phyloP scores from a whole-genome alignment of 2,329 filamentous ascomycete genomes.

The Exophiala xenobiotica region DNA sequence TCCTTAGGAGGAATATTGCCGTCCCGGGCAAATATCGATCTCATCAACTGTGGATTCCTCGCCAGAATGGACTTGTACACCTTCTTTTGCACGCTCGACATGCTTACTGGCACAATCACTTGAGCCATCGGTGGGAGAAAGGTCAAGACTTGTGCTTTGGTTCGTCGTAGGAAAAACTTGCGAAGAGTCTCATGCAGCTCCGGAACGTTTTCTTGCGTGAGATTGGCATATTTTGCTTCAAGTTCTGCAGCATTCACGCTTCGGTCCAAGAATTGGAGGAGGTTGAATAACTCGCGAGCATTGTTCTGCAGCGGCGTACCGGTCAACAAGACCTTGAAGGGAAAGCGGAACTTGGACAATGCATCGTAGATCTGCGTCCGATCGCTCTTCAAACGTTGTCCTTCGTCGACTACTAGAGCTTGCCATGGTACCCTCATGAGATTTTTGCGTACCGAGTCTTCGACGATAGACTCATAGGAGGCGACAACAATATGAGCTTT shows the following conservation, averaged over 20 bases:
- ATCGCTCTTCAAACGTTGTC: slow-evolving; percentile 93
- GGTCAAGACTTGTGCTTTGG: slow-evolving; percentile 85
- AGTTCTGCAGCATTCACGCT: slow-evolving; percentile 67
- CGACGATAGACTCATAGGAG: slow-evolving; percentile 85
- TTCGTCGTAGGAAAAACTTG: slow-evolving; percentile 69
- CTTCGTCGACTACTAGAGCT: slow-evolving; percentile 89
- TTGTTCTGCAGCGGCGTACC: slow-evolving; percentile 83
- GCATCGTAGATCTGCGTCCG: slow-evolving; percentile 76
- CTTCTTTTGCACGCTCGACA: slow-evolving; percentile 90
- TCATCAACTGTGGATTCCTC: slow-evolving; percentile 85
- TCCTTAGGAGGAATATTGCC: slow-evolving; percentile 64
- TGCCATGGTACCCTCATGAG: slow-evolving; percentile 77
- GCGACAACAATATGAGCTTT: slow-evolving; percentile 90
- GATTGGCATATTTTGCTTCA: slow-evolving; percentile 71
- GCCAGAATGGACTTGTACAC: slow-evolving; percentile 90
- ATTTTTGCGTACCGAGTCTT: slow-evolving; percentile 63
- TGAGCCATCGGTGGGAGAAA: slow-evolving; percentile 92
- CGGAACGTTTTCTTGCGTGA: slow-evolving; percentile 78
- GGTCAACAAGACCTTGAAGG: slow-evolving; percentile 82
- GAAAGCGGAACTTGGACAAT: slow-evolving; percentile 70
- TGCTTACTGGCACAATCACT: slow-evolving; percentile 92
- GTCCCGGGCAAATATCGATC: slow-evolving; percentile 72
- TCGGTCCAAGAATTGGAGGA: slow-evolving; percentile 90
- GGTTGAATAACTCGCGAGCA: slow-evolving; percentile 87
- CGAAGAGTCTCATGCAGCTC: slow-evolving; percentile 81